phyloP scores from a whole-genome alignment of 176 grass and related monocot genomes.

The Avena insularis region DNA sequence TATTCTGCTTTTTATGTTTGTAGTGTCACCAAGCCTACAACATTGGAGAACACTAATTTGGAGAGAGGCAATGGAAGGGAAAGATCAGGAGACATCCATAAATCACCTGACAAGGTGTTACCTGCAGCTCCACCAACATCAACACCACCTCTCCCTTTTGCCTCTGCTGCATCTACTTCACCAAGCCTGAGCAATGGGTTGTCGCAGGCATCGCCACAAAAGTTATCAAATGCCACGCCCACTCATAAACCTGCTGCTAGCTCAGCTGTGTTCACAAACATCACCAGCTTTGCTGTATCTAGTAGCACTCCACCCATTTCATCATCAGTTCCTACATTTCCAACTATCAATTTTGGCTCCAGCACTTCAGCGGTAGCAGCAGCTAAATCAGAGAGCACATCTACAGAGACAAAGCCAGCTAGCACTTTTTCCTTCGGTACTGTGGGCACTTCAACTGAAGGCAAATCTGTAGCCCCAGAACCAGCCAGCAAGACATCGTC shows the following conservation, averaged over 20 bases:
- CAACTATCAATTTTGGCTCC: conserved; percentile 47
- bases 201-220: conserved; percentile 38
- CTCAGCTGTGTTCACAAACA: conserved; percentile 13
- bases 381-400: conserved; percentile 45
- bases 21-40: conserved; percentile 41
- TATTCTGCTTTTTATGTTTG: conserved; percentile 39
- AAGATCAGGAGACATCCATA: conserved; percentile 30
- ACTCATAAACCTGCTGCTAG: conserved; percentile 31
- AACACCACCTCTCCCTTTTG: conserved; percentile 36
- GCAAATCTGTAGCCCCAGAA: conserved; percentile 38
- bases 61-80: conserved; percentile 38
- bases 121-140: conserved; percentile 34
- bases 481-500: conserved; percentile 41
- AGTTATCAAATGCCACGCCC: conserved; percentile 27
- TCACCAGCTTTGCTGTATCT: conserved; percentile 28
- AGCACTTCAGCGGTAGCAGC: conserved; percentile 19
- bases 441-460: conserved; percentile 36
- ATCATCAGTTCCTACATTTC: conserved; percentile 26
- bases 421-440: conserved; percentile 30
- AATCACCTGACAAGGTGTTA: conserved; percentile 48
- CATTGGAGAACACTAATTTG: conserved; percentile 30
- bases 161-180: conserved; percentile 48
- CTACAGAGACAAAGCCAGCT: conserved; percentile 29
- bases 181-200: conserved; percentile 62
- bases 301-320: conserved; percentile 39